Evolutionary conservation across 352 stramenopile genomes (phyloP), one percentile per base, ranked within the genome.

Genomic region (Phytophthora citricola): DNA sequence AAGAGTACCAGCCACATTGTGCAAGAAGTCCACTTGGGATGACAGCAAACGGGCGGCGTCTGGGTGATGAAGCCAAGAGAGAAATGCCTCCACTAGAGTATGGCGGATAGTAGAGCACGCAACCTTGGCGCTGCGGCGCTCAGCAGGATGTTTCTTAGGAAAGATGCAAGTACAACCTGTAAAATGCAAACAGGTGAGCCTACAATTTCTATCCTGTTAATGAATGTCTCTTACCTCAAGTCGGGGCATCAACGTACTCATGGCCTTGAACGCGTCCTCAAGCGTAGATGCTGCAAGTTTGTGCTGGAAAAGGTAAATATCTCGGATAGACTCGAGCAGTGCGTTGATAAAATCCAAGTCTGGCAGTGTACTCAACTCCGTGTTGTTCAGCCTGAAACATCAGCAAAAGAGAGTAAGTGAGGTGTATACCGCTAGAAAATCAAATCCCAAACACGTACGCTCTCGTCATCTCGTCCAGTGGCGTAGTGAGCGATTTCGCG

Each of bases 1-100:
- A 9, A 93, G 78, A 44, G 81, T 90, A 1, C 75, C 81, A n/a
- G 85, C 73, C 15, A 89, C 75, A 45, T 81, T 69, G n/a, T 71
- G 61, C 15, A 91, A 50, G 26, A 91, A 91, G 9, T 90, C 76
- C 2, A 73, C 53, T 41, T 79, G 58, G 9, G 63, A 50, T 10
- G 38, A 32, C 32, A 73, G 53, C 53, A 90, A 70, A 26, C 62
- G 67, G 9, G 59, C 56, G 4, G 62, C 56, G 5, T 73, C 73
- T 3, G 67, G 69, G 50, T 89, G 77, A 40, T 94, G 78, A 11
- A 94, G 80, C 82, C 78, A 92, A 44, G 75, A 70, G 6, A 92
- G 63, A 26, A 91, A 87, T 1, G 81, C 63, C 48, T 94, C 83
- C 0, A 91, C 83, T 7, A 94, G 75, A 5, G 71, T 73, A 8